Evolutionary conservation across 371 early-diverging fungal species (phyloP).

Genomic region (Basidiobolus meristosporus): DNA sequence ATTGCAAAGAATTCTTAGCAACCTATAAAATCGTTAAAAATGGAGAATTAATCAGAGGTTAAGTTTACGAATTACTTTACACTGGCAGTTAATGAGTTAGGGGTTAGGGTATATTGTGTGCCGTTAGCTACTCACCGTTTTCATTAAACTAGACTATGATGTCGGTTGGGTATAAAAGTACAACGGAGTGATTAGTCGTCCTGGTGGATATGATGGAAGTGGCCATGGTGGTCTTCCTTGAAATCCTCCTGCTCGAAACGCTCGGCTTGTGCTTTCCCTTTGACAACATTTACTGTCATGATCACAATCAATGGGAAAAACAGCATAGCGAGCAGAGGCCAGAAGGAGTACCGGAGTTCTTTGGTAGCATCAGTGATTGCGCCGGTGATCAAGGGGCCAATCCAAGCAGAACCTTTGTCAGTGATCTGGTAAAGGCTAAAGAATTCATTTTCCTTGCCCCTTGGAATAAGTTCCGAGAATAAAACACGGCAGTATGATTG

Average conservation of each 20-base stretch:
- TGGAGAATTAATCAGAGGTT: no score
- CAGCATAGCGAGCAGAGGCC: constrained; percentile 19
- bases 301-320: constrained; percentile 15
- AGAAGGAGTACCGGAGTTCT: constrained; percentile 15
- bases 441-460: constrained; percentile 26
- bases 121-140: no score
- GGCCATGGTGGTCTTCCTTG: no score
- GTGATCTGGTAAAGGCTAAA: constrained; percentile 32
- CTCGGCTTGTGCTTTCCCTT: constrained; percentile 20
- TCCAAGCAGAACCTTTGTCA: constrained; percentile 37
- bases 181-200: no score
- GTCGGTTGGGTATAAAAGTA: no score
- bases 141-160: no score
- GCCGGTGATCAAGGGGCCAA: constrained; percentile 36
- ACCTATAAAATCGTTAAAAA: no score
- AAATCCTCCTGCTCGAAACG: constrained; percentile 9
- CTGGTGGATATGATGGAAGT: no score
- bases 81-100: no score
- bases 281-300: constrained; percentile 16
- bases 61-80: no score
- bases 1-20: no score
- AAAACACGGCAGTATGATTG: constrained; percentile 23
- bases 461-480: constrained; percentile 18
- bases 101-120: no score
- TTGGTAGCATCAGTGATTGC: constrained; percentile 17